phyloP scores from a whole-genome alignment of 1,284 basidiomycete species.

The Malassezia dermatis region DNA sequence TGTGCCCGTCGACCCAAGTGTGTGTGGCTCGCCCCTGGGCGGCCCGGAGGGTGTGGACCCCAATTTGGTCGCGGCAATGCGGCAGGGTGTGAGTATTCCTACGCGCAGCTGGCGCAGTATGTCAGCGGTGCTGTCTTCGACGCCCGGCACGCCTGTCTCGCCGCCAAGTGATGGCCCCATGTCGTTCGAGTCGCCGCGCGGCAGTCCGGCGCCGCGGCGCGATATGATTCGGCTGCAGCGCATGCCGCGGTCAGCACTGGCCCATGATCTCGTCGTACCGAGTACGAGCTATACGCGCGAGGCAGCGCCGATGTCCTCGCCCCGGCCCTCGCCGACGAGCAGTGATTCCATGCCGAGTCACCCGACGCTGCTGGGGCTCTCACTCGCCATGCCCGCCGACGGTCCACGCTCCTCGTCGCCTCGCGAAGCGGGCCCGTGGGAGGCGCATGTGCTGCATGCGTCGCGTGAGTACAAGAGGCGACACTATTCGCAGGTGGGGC shows the following conservation, averaged over 20 bases:
- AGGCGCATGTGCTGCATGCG: neutral
- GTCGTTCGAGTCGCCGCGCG: slow-evolving; percentile 4
- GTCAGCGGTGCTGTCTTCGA: neutral
- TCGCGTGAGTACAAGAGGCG: slow-evolving; percentile 7
- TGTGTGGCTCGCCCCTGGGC: slow-evolving; percentile 34
- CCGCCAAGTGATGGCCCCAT: slow-evolving; percentile 6
- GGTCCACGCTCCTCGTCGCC: neutral
- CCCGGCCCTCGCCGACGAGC: slow-evolving; percentile 9
- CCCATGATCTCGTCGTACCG: slow-evolving; percentile 49
- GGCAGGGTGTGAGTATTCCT: slow-evolving; percentile 11
- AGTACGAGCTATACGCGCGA: neutral
- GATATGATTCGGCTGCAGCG: slow-evolving; percentile 53
- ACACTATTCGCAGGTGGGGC: neutral
- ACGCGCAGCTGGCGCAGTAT: slow-evolving; percentile 20
- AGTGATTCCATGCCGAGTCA: neutral
- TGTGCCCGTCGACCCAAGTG: slow-evolving; percentile 23
- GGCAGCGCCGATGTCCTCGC: slow-evolving; percentile 1
- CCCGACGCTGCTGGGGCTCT: slow-evolving; percentile 2
- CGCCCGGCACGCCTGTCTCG: neutral
- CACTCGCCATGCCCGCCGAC: slow-evolving; percentile 1
- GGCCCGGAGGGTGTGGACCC: slow-evolving; percentile 46
- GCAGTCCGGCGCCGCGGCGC: slow-evolving; percentile 16
- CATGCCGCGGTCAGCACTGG: slow-evolving; percentile 53
- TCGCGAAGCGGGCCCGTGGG: neutral
- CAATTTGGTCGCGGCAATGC: slow-evolving; percentile 39